Conservation (phyloP, 345 rosid genomes). For the Salix dunnii region DNA sequence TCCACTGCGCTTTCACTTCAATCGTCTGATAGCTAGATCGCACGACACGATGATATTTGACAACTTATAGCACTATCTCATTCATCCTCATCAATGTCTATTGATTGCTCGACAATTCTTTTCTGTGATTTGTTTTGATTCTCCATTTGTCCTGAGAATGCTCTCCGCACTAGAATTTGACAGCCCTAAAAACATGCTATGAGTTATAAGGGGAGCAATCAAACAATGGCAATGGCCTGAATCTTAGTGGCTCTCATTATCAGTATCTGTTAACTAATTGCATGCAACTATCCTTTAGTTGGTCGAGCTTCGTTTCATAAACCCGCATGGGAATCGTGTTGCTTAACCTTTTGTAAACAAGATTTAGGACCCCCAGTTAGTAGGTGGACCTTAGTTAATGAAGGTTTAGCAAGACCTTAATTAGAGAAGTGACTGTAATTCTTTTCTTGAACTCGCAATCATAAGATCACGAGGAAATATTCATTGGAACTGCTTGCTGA, state of each 20-base stretch:
- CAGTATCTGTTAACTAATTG: too few relatives aligned
- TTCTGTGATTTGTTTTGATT: background rate
- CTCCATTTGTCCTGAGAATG: background rate
- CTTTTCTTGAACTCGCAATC: too few relatives aligned
- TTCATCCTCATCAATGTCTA: background rate
- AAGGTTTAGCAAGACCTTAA: too few relatives aligned
- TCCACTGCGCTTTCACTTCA: constrained; percentile 13
- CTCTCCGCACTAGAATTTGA: background rate
- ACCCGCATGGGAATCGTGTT: too few relatives aligned
- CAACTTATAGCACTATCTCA: background rate
- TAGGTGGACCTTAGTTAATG: background rate
- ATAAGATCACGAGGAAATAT: too few relatives aligned
- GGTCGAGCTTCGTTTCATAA: background rate
- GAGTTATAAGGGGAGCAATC: background rate
- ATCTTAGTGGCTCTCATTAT: too few relatives aligned
- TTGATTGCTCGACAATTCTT: background rate
- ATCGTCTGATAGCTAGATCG: background rate
- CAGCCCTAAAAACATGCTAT: background rate
- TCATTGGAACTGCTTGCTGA: background rate
- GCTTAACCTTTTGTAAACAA: too few relatives aligned
- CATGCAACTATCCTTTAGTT: background rate
- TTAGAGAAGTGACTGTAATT: too few relatives aligned
- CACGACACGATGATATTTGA: background rate
- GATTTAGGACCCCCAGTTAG: too few relatives aligned
- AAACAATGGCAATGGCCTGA: too few relatives aligned